Conservation (phyloP, 2,329 filamentous ascomycete species). For the Penicillium sp. region DNA sequence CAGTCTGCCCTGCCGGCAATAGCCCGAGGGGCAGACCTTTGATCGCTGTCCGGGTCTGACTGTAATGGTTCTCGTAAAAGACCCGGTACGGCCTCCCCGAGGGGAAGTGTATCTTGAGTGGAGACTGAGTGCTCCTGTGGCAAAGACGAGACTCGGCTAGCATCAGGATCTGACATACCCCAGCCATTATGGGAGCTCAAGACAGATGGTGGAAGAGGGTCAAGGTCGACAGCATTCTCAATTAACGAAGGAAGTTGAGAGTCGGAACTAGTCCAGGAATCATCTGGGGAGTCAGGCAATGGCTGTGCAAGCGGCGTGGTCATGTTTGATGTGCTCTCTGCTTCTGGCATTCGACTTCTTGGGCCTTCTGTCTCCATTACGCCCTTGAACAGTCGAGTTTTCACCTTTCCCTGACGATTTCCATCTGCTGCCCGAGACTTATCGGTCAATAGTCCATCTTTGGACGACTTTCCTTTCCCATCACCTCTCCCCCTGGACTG, state of each 20-base stretch:
- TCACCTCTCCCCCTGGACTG: slow-evolving; percentile 22
- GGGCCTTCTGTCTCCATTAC: slow-evolving; percentile 38
- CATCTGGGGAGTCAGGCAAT: slow-evolving; percentile 39
- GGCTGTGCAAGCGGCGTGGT: slow-evolving; percentile 54
- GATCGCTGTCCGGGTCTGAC: slow-evolving; percentile 26
- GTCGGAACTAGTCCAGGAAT: slow-evolving; percentile 26
- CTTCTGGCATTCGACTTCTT: slow-evolving; percentile 31
- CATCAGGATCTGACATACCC: slow-evolving; percentile 27
- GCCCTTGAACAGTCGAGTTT: slow-evolving; percentile 43
- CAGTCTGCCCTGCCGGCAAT: slow-evolving; percentile 39
- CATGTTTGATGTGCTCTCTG: slow-evolving; percentile 53
- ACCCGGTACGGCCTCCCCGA: slow-evolving; percentile 23
- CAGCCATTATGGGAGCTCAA: slow-evolving; percentile 37
- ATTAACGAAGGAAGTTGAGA: slow-evolving; percentile 31
- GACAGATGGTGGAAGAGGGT: slow-evolving; percentile 43
- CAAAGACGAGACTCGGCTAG: slow-evolving; percentile 13
- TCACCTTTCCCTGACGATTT: slow-evolving; percentile 36
- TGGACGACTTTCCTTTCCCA: slow-evolving; percentile 27
- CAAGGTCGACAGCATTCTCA: slow-evolving; percentile 36
- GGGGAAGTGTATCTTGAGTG: slow-evolving; percentile 23
- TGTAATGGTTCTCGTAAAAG: slow-evolving; percentile 21
- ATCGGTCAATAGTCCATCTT: slow-evolving; percentile 28
- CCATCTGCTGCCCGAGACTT: slow-evolving; percentile 29
- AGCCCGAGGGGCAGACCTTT: slow-evolving; percentile 41
- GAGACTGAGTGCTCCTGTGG: slow-evolving; percentile 24